Conservation (phyloP, 768 basidiomycete genomes). For the Pisolithus albus region DNA sequence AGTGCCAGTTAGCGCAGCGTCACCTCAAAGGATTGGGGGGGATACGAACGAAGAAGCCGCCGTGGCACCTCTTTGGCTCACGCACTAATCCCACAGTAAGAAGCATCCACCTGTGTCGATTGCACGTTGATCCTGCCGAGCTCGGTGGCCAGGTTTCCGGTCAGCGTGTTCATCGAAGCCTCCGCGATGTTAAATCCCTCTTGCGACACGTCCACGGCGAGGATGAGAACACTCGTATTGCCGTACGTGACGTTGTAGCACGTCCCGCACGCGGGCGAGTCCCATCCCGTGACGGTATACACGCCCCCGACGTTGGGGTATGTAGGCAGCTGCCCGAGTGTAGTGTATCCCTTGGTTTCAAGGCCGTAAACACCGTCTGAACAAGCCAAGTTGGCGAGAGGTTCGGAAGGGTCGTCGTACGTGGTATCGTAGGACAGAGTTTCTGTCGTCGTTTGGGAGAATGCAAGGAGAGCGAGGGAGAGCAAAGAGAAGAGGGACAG, state of each 20-base stretch:
- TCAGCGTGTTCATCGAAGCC: constrained; percentile 50
- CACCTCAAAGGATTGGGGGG: no score
- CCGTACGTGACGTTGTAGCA: constrained; percentile 27
- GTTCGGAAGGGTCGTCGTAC: constrained; percentile 21
- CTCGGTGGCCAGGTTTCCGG: constrained; percentile 38
- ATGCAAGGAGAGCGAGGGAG: constrained; percentile 10
- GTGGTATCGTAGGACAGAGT: constrained; percentile 25
- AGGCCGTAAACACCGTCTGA: constrained; percentile 29
- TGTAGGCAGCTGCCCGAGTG: constrained; percentile 25
- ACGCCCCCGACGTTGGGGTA: constrained; percentile 31
- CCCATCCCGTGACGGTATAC: constrained; percentile 24
- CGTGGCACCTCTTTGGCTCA: no score
- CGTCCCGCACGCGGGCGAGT: constrained; percentile 27
- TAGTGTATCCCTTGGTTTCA: constrained; percentile 24
- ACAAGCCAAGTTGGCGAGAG: constrained; percentile 23
- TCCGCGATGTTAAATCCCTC: constrained; percentile 43
- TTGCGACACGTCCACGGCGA: constrained; percentile 24
- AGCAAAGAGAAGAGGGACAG: constrained; percentile 5
- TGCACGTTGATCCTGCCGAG: constrained; percentile 44
- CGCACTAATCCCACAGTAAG: constrained; percentile 37
- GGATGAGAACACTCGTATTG: constrained; percentile 10
- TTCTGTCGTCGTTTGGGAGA: constrained; percentile 8
- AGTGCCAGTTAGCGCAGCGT: no score
- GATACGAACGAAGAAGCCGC: no score
- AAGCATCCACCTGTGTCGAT: constrained; percentile 36